A percentile compares a stretch with the other conserved stretches of the same genome.
Evolutionary conservation across 306 rosid species (phyloP).

Genomic region (Potentilla sterilis): DNA sequence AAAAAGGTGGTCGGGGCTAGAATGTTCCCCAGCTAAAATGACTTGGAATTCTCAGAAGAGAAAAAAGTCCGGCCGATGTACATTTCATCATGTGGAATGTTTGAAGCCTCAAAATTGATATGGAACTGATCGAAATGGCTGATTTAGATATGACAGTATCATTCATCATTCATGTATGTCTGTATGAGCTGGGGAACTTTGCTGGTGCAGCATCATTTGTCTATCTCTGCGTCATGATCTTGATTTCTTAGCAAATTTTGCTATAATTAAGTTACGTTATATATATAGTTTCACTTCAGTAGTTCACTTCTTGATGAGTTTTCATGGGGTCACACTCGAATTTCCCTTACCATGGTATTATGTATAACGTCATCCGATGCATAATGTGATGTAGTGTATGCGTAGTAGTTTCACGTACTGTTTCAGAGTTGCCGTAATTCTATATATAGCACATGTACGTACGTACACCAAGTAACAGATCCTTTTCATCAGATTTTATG

Average conservation of each 20-base stretch:
- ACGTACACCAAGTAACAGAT: too few relatives aligned
- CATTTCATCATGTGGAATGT: background rate
- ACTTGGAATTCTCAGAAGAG: conserved; percentile 4
- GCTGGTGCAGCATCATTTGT: background rate
- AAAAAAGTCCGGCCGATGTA: background rate
- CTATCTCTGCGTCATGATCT: background rate
- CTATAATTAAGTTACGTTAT: background rate
- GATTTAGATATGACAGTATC: conserved; percentile 2
- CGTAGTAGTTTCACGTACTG: too few relatives aligned
- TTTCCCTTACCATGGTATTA: background rate
- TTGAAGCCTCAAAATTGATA: background rate
- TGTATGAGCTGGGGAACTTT: background rate
- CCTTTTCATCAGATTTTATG: background rate
- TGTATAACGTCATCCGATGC: too few relatives aligned
- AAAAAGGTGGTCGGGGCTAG: conserved; percentile 10
- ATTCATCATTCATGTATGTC: background rate
- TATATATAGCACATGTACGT: too few relatives aligned
- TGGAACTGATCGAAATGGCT: background rate
- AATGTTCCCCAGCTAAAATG: background rate
- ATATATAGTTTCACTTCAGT: background rate
- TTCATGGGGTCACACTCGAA: background rate
- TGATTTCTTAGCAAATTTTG: background rate
- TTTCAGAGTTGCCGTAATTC: background rate
- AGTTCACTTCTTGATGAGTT: background rate
- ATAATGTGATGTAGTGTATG: too few relatives aligned